These are phyloP conservation scores for Rhodotorula babjevae DNA, from an alignment of 768 basidiomycete genomes.

Conservation along the genomic window DNA sequence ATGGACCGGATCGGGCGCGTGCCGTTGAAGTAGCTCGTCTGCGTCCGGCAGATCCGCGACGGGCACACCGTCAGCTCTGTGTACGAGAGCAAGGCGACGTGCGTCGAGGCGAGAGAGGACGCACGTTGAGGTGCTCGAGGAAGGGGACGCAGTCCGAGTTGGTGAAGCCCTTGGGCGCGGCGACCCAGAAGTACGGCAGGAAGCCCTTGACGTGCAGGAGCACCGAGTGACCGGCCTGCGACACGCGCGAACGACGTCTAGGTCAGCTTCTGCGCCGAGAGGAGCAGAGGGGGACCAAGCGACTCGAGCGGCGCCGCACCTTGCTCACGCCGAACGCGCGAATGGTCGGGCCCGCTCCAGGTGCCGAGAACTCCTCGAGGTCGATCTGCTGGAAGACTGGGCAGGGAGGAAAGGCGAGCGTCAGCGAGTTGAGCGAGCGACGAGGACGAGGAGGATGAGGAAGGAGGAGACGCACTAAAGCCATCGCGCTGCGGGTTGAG, in stretches of 20 bases:
- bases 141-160: conserved; percentile 65
- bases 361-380: conserved; percentile 63
- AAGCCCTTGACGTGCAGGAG: conserved; percentile 76
- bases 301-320: conserved; percentile 49
- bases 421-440: not conserved
- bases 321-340: conserved; percentile 89
- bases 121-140: conserved; percentile 67
- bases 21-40: conserved; percentile 33
- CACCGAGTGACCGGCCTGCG: conserved; percentile 79
- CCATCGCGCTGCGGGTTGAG: conserved; percentile 29
- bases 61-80: not conserved
- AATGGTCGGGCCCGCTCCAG: conserved; percentile 53
- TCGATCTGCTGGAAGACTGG: conserved; percentile 86
- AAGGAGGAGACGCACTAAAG: conserved; percentile 16
- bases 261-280: too few relatives aligned
- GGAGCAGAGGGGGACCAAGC: not conserved
- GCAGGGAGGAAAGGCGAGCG: not conserved
- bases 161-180: conserved; percentile 76
- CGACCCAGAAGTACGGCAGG: conserved; percentile 86
- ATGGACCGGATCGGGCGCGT: conserved; percentile 32
- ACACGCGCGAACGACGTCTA: not conserved
- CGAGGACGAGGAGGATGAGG: not conserved
- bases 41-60: not conserved
- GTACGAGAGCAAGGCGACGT: too few relatives aligned
- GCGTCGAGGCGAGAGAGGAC: conserved; percentile 44